Base-by-base conservation (phyloP, 2,329 filamentous ascomycete species). In the Aspergillus persii region DNA sequence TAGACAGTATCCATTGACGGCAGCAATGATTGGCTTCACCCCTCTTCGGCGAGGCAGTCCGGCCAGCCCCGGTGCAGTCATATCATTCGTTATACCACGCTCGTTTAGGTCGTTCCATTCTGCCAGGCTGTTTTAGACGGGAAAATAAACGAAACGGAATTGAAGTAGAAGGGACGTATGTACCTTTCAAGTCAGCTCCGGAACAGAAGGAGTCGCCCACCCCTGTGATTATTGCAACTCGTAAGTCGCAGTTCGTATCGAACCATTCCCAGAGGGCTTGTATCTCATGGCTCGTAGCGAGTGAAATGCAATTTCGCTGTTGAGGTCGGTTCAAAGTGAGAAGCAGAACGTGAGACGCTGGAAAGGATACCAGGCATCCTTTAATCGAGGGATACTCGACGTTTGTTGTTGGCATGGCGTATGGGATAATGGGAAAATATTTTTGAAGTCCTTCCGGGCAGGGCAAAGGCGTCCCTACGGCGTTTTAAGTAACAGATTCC, bases 21-120 rank as follows among this genome's bases (percentile, higher is more conserved):
- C 90, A 1, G 87, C 89, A 30, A 94, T 83, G 57, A 94, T 81
- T 5, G 90, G 90, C 69, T 94, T 94, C 74, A 85, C 86, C 51
- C 89, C 89, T 4, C 76, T 72, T 29, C 89, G 81, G 63, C 89
- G 86, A 56, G 84, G 86, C 33, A 92, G 75, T 0, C 84, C 89
- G 27, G 85, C 88, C 61, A 91, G 89, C 1, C 88, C 89, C 2
- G 77, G 74, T 0, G 78, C 67, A 0, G 78, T 70, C 65, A 73
- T 75, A 29, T 71, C 68, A 48, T 74, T 71, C 26, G 68, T 64
- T 30, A 68, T 62, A 11, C 70, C 69, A 1, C 63, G 60, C 31
- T 69, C 67, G 63, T 83, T 81, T 58, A 78, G 74, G 8, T 74
- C 72, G 58, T 82, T 77, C 85, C 86, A 89, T 74, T 89, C 71